These are phyloP conservation scores for Actinomortierella wolfii DNA, from an alignment of 371 early-diverging fungal species.

Conservation along the genomic window DNA sequence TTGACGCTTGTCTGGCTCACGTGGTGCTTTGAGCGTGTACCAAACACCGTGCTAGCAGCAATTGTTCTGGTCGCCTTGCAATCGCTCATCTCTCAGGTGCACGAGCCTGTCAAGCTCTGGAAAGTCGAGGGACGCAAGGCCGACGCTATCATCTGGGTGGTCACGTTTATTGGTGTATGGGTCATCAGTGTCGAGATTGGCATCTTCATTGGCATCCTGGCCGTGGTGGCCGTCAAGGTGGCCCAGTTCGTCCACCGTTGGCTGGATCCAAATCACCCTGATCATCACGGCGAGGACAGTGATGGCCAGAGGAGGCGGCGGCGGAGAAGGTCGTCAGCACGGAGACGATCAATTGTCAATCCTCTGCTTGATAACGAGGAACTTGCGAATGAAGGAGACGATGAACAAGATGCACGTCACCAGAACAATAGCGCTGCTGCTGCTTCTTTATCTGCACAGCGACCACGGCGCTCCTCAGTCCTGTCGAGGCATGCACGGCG, in stretches of 20 bases:
- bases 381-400: no score
- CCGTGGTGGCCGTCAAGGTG: conserved; percentile 18
- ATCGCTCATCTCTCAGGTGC: conserved; percentile 41
- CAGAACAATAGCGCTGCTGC: conserved; percentile 6
- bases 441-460: background rate
- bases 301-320: background rate
- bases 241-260: background rate
- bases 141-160: conserved; percentile 19
- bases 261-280: background rate
- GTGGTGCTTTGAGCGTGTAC: conserved; percentile 50
- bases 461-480: background rate
- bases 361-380: no score
- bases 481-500: conserved; percentile 8
- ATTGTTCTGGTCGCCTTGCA: conserved; percentile 49
- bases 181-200: conserved; percentile 43
- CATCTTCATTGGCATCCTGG: conserved; percentile 32
- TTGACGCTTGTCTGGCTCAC: conserved; percentile 47
- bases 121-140: conserved; percentile 30
- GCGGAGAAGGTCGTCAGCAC: background rate
- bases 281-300: background rate
- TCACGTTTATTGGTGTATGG: conserved; percentile 37
- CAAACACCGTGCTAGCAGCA: conserved; percentile 47
- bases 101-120: conserved; percentile 33
- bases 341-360: background rate
- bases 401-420: conserved; percentile 1